These are phyloP conservation scores for Jasminum sambac DNA, from an alignment of 257 asterid genomes.

Conservation along the genomic window DNA sequence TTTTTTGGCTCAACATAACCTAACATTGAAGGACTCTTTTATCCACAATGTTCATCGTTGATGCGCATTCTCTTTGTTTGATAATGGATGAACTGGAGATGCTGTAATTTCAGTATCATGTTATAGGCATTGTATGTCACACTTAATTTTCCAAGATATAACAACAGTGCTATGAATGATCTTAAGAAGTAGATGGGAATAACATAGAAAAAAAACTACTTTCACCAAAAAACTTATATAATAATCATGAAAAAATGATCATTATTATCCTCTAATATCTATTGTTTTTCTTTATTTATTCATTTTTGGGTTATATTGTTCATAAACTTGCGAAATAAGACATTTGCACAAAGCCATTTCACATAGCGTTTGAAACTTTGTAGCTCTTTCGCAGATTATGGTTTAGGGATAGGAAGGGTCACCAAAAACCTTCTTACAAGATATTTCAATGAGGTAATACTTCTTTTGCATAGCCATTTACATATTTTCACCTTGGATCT, in stretches of 20 bases:
- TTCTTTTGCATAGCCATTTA: background rate
- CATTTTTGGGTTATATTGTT: background rate
- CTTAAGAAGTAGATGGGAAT: background rate
- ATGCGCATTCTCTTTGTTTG: too few relatives aligned
- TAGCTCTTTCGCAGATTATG: conserved; percentile 71
- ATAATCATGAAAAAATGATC: background rate
- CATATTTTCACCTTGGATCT: background rate
- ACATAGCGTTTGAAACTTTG: conserved; percentile 25
- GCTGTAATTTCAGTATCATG: too few relatives aligned
- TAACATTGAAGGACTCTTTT: too few relatives aligned
- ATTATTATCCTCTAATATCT: background rate
- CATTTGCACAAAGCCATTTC: background rate
- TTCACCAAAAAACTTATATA: background rate
- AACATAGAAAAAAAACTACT: background rate
- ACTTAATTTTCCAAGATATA: background rate
- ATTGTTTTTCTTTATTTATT: background rate
- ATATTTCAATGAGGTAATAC: conserved; percentile 76
- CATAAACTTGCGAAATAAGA: background rate
- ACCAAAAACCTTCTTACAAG: conserved; percentile 80
- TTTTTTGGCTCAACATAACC: too few relatives aligned
- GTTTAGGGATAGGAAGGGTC: conserved; percentile 93
- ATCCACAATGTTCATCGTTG: too few relatives aligned
- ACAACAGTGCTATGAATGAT: background rate
- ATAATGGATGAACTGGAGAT: too few relatives aligned
- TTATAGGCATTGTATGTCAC: background rate